Evolutionary conservation across 331 rosid species (phyloP), one percentile per base, ranked within the genome.

Genomic region (Erythrophleum ivorense): DNA sequence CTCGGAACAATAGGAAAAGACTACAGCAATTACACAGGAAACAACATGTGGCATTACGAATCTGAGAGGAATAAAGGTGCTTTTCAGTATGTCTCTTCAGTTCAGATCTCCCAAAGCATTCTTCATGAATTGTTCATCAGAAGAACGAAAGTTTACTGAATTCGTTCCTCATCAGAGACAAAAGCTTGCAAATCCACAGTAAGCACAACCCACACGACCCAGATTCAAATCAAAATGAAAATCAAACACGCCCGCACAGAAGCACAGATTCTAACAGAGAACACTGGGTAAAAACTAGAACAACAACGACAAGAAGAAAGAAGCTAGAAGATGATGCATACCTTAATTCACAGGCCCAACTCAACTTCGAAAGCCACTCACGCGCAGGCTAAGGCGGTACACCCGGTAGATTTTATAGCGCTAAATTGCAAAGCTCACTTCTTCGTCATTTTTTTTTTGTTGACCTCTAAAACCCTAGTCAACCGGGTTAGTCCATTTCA

Each of bases 101-200:
- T n/a, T n/a, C 77, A 80, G 71, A 78, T 59, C 83, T 80, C 78
- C 78, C 48, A 31, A 80, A 80, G 40, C 60, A 71, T 70, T 71
- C 78, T 53, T n/a, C 83, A 71, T 12, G 46, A 71, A 31, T 12
- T 71, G 9, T 19, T 43, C 45, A 63, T 60, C 78, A 80, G 83
- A 71, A 71, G 78, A 80, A 80, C 73, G 64, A 80, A 71, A 80
- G 73, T 80, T 80, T 46, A 48, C 63, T 34, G 31, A 70, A 73
- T 59, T 59, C 11, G 29, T 21, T 58, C 78, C 60, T 70, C 83
- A 57, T 57, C 60, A 71, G 41, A 71, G 78, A 80, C 83, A 38
- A 2, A 57, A 55, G 53, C 73, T 3, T 14, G 15, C n/a, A 3
- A 13, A 45, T 70, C 57, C 57, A 70, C 18, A 8, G 29, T 13